Percentiles rank a stretch among this genome's conserved stretches.
These are phyloP conservation scores for Aspergillus homomorphus DNA, from an alignment of 495 filamentous ascomycete genomes.

Conservation along the genomic window DNA sequence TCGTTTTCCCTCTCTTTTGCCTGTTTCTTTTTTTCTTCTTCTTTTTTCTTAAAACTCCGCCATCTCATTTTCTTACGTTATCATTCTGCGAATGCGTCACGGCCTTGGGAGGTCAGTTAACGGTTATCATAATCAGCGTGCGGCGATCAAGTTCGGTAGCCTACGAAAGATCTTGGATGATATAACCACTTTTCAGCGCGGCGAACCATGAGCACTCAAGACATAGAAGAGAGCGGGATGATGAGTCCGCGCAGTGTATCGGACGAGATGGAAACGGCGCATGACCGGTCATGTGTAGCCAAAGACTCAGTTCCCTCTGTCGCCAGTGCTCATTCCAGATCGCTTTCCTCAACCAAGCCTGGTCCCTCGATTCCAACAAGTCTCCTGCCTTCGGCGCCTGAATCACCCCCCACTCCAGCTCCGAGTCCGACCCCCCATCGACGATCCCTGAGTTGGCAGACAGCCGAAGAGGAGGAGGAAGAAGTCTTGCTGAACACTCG, in stretches of 20 bases:
- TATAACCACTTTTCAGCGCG: conserved; percentile 12
- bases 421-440: conserved; percentile 65
- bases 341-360: conserved; percentile 52
- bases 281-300: conserved; percentile 28
- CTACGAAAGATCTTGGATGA: conserved; percentile 14
- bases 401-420: conserved; percentile 66
- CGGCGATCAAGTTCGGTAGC: conserved; percentile 6
- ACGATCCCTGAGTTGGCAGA: conserved; percentile 56
- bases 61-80: conserved; percentile 7
- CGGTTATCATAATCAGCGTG: conserved; percentile 13
- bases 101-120: conserved; percentile 7
- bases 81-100: conserved; percentile 17
- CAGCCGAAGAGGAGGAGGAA: conserved; percentile 56
- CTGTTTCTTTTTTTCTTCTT: conserved; percentile 3
- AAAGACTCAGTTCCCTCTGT: conserved; percentile 36
- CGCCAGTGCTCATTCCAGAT: conserved; percentile 42
- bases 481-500: conserved; percentile 52
- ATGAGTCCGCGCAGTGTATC: conserved; percentile 29
- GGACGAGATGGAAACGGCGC: conserved; percentile 30
- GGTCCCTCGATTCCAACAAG: conserved; percentile 53
- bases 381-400: conserved; percentile 62
- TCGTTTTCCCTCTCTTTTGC: conserved; percentile 1
- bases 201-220: conserved; percentile 31
- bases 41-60: background rate
- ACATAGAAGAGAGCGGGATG: conserved; percentile 28